Evolutionary conservation across 495 filamentous ascomycete species (phyloP), one percentile per base, ranked within the genome.

Genomic region (Neurospora terricola): DNA sequence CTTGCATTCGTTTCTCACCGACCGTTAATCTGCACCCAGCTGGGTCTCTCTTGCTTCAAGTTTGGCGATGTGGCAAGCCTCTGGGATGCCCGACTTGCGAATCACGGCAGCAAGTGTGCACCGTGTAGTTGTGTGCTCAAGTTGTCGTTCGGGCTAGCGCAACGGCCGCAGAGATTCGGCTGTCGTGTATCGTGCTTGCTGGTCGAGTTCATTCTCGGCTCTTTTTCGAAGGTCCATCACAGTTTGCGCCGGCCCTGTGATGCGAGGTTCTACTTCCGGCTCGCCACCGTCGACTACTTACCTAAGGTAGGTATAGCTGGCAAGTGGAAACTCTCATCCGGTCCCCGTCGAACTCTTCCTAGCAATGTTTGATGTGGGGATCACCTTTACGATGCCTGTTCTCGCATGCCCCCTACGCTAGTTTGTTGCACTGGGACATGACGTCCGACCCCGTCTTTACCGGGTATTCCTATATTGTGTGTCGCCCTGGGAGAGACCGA

Each of bases 1-100:
- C 9, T 68, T 72, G 70, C 34, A 42, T 70, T 21, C 66, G 18
- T 66, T 59, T 66, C 70, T 72, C 70, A 21, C 70, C 70, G 70
- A 30, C 39, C 38, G 38, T 71, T 34, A 34, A 38, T 37, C 69
- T 42, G 54, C 14, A 66, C 54, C 54, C 27, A 66, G 27, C 54
- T 66, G 54, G 54, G 54, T 66, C 12, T 66, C 27, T 66, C 54
- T 36, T 66, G 54, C 54, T 66, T 66, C 54, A 34, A 34, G 54
- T 34, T 66, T 66, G 54, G 54, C 54, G 54, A 66, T 66, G 54
- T 66, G 54, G 54, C 54, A 62, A 62, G 48, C 21, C 54, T 30
- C 54, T 34, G 54, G 16, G 27, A 18, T 34, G 23, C 11, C 21
- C 11, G 48, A 27, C 21, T 59, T 14, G 48, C 27, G 54, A 66